phyloP scores from a whole-genome alignment of 164 flowering plant species.

The Berberis vulgaris region DNA sequence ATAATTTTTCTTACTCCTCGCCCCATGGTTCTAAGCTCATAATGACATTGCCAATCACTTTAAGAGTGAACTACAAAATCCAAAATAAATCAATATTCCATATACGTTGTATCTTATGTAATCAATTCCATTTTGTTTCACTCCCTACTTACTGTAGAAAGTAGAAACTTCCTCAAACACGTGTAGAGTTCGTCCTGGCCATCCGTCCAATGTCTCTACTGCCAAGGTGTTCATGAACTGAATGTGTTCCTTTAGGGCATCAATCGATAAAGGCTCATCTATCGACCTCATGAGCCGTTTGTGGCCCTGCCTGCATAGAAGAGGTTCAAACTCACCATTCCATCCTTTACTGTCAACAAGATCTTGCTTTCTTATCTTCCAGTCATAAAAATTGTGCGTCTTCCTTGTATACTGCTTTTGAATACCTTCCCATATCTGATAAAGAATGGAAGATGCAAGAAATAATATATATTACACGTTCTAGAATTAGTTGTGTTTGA shows the following conservation, averaged over 20 bases:
- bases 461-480: neutral
- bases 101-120: neutral
- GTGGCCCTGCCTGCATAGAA: conserved; percentile 56
- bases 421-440: conserved; percentile 60
- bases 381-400: conserved; percentile 50
- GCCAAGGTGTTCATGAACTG: conserved; percentile 47
- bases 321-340: conserved; percentile 57
- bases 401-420: conserved; percentile 43
- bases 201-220: conserved; percentile 40
- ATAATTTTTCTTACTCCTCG: conserved; percentile 52
- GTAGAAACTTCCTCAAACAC: conserved; percentile 62
- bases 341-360: conserved; percentile 53
- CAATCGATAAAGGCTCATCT: conserved; percentile 51
- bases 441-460: neutral
- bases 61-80: conserved; percentile 52
- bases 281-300: conserved; percentile 47
- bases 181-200: conserved; percentile 38
- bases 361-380: conserved; percentile 66
- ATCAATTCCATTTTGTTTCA: neutral
- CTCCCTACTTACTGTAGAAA: conserved; percentile 22
- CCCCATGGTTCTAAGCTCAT: conserved; percentile 64
- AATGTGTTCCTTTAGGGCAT: conserved; percentile 47
- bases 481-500: neutral
- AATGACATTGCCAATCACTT: conserved; percentile 57
- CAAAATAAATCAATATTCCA: conserved; percentile 2